Conservation (phyloP, 345 rosid genomes). For the Pseudoturritis turrita region DNA sequence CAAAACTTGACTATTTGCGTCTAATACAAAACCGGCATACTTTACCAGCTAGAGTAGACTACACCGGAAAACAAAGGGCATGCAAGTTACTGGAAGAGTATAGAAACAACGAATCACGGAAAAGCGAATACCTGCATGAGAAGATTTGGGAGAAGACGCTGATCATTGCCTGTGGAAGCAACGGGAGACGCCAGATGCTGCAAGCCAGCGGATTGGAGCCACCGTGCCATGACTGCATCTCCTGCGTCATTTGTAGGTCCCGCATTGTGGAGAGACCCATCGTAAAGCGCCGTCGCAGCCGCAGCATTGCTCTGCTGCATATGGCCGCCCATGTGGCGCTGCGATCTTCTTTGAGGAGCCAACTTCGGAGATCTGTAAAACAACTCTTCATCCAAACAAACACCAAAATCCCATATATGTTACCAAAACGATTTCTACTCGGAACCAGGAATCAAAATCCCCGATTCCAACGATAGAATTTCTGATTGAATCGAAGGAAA, state of each 20-base stretch:
- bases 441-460: neutral
- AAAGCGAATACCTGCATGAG: constrained; percentile 69
- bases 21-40: neutral
- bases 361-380: constrained; percentile 74
- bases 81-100: constrained; percentile 39
- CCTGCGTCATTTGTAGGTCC: constrained; percentile 70
- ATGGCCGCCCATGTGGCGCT: constrained; percentile 99
- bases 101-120: constrained; percentile 20
- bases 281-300: constrained; percentile 77
- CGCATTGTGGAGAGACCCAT: constrained; percentile 47
- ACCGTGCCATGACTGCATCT: constrained; percentile 99
- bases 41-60: neutral
- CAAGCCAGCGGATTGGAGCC: constrained; percentile 99
- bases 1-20: neutral
- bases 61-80: neutral
- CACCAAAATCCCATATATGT: neutral
- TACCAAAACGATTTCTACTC: constrained; percentile 1
- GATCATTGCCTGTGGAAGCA: constrained; percentile 78
- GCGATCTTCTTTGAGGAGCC: constrained; percentile 99
- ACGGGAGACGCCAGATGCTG: constrained; percentile 99
- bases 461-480: neutral
- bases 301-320: constrained; percentile 96
- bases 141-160: constrained; percentile 82
- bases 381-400: constrained; percentile 43
- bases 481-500: constrained; percentile 1